Conservation (phyloP, 176 grass and related monocot species). For the Bothriochloa decipiens region DNA sequence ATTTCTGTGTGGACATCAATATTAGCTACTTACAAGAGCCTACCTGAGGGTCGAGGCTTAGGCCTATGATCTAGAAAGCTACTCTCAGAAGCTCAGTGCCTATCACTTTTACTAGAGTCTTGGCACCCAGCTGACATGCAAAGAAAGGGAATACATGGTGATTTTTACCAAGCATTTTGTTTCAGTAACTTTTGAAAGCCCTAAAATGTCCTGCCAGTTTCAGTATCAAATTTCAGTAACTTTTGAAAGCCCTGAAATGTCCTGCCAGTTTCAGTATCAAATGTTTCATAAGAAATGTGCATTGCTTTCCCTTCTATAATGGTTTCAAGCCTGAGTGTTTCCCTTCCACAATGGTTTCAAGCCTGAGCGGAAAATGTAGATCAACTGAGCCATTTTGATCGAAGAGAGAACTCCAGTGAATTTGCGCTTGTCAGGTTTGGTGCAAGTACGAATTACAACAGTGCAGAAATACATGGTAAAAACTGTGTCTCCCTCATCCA, state of each 20-base stretch:
- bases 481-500: not conserved
- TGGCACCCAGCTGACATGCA: not conserved
- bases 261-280: not conserved
- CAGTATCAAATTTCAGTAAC: not conserved
- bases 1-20: not conserved
- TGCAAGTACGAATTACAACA: not conserved
- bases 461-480: not conserved
- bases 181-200: not conserved
- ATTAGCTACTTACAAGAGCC: not conserved
- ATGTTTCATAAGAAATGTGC: not conserved
- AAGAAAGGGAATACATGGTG: not conserved
- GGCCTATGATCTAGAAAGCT: not conserved
- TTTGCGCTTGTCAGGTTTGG: not conserved
- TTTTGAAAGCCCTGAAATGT: too few relatives aligned
- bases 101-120: not conserved
- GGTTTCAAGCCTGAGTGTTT: too few relatives aligned
- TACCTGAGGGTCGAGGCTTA: not conserved
- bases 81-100: not conserved
- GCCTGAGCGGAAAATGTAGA: conserved; percentile 8
- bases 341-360: not conserved
- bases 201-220: too few relatives aligned
- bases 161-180: not conserved
- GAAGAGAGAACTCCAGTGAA: not conserved
- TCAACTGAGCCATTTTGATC: not conserved
- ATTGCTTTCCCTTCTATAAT: not conserved